Percentiles rank a stretch among this genome's conserved stretches.
Evolutionary conservation across 2,329 filamentous ascomycete genomes (phyloP).

Genomic region (Cercospora sesami): DNA sequence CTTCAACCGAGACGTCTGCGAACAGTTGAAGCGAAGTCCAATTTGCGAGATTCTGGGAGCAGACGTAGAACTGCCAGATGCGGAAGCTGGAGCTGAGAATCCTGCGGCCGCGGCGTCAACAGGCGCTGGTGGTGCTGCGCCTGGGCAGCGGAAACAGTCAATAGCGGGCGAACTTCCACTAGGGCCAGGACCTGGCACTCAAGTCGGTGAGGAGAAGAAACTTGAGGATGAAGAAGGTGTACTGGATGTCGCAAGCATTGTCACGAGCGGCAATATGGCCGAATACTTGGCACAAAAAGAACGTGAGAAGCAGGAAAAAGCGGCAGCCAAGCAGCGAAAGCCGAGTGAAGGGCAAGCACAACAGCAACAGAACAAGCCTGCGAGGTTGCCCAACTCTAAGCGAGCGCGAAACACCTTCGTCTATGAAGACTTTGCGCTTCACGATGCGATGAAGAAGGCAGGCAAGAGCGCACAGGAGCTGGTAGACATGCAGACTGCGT

Average conservation of each 20-base stretch:
- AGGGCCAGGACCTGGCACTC: slow-evolving; percentile 56
- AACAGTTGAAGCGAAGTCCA: slow-evolving; percentile 63
- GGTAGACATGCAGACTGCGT: slow-evolving; percentile 54
- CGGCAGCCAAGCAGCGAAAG: slow-evolving; percentile 57
- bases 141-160: slow-evolving; percentile 44
- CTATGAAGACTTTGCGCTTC: slow-evolving; percentile 65
- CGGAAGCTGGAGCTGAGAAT: slow-evolving; percentile 49
- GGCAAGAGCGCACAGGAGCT: slow-evolving; percentile 50
- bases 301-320: slow-evolving; percentile 71
- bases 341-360: slow-evolving; percentile 43
- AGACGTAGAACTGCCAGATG: slow-evolving; percentile 55
- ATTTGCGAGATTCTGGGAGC: slow-evolving; percentile 63
- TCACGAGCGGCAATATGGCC: slow-evolving; percentile 71
- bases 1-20: slow-evolving; percentile 63
- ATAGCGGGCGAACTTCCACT: slow-evolving; percentile 49
- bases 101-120: slow-evolving; percentile 59
- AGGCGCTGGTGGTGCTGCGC: slow-evolving; percentile 51
- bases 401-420: slow-evolving; percentile 68
- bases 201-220: slow-evolving; percentile 54
- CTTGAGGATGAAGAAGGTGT: slow-evolving; percentile 69
- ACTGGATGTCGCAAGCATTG: slow-evolving; percentile 80
- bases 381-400: slow-evolving; percentile 70
- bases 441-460: slow-evolving; percentile 56
- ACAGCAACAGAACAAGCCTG: slow-evolving; percentile 56
- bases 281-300: slow-evolving; percentile 83